Evolutionary conservation across 768 basidiomycete genomes (phyloP).

Genomic region (Amanita brunnescens): DNA sequence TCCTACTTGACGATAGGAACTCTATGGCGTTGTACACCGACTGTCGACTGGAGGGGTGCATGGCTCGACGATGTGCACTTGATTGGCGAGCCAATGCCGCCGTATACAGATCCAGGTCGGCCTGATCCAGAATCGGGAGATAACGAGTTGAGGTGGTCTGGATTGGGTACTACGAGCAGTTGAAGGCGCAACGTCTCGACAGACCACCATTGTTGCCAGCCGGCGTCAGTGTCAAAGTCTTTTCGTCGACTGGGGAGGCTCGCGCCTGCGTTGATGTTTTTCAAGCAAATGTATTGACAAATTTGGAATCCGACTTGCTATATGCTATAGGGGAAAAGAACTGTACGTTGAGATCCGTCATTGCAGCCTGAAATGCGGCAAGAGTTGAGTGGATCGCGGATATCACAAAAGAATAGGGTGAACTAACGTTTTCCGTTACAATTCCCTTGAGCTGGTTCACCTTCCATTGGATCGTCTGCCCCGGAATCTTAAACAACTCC

Average conservation of each 20-base stretch:
- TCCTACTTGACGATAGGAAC: slow-evolving; percentile 19
- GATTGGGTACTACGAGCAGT: slow-evolving; percentile 82
- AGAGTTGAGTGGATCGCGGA: too few species aligned
- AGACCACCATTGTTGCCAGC: slow-evolving; percentile 78
- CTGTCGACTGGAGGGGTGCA: slow-evolving; percentile 44
- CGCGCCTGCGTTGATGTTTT: slow-evolving; percentile 79
- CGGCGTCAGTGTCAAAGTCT: slow-evolving; percentile 78
- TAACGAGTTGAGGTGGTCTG: slow-evolving; percentile 60
- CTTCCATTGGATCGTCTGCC: slow-evolving; percentile 61
- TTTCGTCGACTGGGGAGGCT: slow-evolving; percentile 83
- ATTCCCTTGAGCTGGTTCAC: slow-evolving; percentile 53
- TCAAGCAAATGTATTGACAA: slow-evolving; percentile 64
- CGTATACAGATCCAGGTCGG: slow-evolving; percentile 46
- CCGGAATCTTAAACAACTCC: slow-evolving; percentile 65
- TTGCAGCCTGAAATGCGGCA: slow-evolving; percentile 50
- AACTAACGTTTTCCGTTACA: slow-evolving; percentile 51
- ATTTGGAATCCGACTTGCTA: slow-evolving; percentile 4
- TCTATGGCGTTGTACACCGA: slow-evolving; percentile 35
- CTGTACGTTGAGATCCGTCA: slow-evolving; percentile 76
- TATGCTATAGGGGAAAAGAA: background rate
- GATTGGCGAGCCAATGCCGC: slow-evolving; percentile 17
- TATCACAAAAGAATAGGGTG: too few species aligned
- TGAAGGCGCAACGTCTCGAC: slow-evolving; percentile 78
- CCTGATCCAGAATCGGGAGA: slow-evolving; percentile 35
- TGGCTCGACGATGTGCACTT: slow-evolving; percentile 30